Base-by-base conservation (phyloP, 2,329 filamentous ascomycete genomes). In the Leptographium radiaticola region DNA sequence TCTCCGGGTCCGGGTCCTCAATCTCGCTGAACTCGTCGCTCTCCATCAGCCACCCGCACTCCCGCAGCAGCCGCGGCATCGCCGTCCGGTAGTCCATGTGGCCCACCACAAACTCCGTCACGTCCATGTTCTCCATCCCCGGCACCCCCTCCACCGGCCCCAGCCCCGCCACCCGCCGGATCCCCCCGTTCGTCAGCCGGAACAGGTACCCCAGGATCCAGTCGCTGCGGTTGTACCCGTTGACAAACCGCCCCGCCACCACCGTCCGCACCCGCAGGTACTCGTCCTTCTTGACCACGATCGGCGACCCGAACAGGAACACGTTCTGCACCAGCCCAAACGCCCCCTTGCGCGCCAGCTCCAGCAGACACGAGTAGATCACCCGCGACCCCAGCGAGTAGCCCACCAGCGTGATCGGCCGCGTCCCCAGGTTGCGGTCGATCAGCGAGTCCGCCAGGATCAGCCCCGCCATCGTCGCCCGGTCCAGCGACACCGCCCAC, bases 191-290 rank as follows among this genome's bases (percentile, higher is more conserved):
- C 4, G 93, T 98, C 44, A 95, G 80, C 15, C 93, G 87, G 76
- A 98, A 98, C 1, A 98, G 80, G 65, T 98, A 98, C 57, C 85
- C 89, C 50, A 98, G 70, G 63, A 98, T 97, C 93, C 93, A 98
- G 70, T 98, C 93, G 65, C 93, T 96, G 49, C 79, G 86, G 61
- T 93, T 87, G 70, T 90, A 98, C 16, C 88, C 93, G 64, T 95
- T 98, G 59, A 98, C 82, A 61, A 97, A 95, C 44, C 90, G 81
- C n/a, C 93, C 93, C 9, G 87, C 79, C 4, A 97, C 87, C 4
- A 95, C 84, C n/a, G 84, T 84, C 53, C 86, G 81, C 11, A 85
- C 87, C 61, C 80, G 84, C 30, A 90, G 68, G 62, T 87, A 97
- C 58, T 98, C 93, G 54, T 97, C 91, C 63, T 81, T 86, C 66